Base-by-base conservation (phyloP, 2,329 filamentous ascomycete genomes). In the Fusarium humuli region DNA sequence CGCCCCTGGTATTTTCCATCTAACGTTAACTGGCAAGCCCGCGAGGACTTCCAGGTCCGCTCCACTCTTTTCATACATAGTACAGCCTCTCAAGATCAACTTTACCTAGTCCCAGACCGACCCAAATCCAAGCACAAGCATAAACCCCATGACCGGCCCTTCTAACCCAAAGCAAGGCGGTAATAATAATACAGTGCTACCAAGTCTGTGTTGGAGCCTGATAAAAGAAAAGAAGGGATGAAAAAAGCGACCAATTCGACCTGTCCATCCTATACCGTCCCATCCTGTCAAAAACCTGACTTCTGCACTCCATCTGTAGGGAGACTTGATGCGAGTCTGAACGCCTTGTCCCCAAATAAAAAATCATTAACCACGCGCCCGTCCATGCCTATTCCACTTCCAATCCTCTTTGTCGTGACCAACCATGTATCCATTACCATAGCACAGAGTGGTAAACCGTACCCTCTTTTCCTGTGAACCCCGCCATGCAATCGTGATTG, bases 361-460 rank as follows among this genome's bases (percentile, higher is more conserved):
- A 66, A 75, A 67, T 67, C 73, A 74, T 69, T 68, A 72, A 57
- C 66, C 70, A 58, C 72, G 70, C 70, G 64, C 70, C 70, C 66
- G 30, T 25, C 44, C 34, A 34, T 71, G 20, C 52, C 62, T 50
- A 32, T 42, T 41, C 62, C 58, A 29, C 62, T 47, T 61, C 66
- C 59, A 41, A 47, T 61, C 55, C 58, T 65, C 61, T 52, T 52
- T 63, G 49, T 60, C 48, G 37, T 66, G 61, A 63, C 69, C 56
- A 54, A 56, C 58, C 60, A 61, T 65, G 47, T 70, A 32, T 68
- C 50, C 54, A 56, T 70, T 48, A 57, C 61, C 64, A 45, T 69
- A 63, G 57, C 41, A 55, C 55, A 68, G 67, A 47, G 63, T 57
- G 53, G 50, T 50, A 57, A 65, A 54, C 42, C 42, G 67, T 65